Conservation (phyloP, 345 rosid species). For the Noccaea caerulescens region DNA sequence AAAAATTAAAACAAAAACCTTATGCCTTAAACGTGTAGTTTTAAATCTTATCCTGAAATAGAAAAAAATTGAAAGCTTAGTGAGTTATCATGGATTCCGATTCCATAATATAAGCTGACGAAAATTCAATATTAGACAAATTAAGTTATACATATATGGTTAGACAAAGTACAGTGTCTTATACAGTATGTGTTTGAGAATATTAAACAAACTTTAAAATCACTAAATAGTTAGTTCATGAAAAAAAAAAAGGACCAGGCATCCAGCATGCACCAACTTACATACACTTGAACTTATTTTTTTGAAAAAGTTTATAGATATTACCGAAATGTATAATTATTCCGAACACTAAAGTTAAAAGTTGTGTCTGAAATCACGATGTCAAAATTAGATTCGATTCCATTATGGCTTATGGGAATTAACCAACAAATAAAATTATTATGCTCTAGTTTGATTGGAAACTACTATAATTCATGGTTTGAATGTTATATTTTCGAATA, state of each 20-base stretch:
- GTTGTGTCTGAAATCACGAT: slow-evolving; percentile 38
- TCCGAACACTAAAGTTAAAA: slow-evolving; percentile 43
- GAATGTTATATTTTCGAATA: no score
- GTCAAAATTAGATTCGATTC: slow-evolving; percentile 38
- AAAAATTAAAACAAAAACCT: background rate
- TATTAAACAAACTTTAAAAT: slow-evolving; percentile 18
- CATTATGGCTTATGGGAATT: slow-evolving; percentile 12
- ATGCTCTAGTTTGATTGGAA: background rate
- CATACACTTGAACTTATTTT: slow-evolving; percentile 10
- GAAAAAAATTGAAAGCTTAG: background rate
- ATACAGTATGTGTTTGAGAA: slow-evolving; percentile 6
- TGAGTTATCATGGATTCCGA: slow-evolving; percentile 26
- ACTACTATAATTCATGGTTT: background rate
- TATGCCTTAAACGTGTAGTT: slow-evolving; percentile 38
- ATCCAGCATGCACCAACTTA: slow-evolving; percentile 38
- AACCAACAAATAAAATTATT: background rate
- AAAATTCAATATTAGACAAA: slow-evolving; percentile 33
- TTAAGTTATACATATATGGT: background rate
- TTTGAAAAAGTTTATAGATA: slow-evolving; percentile 12
- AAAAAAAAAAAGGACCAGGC: slow-evolving; percentile 15
- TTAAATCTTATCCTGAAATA: slow-evolving; percentile 24
- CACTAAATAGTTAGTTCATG: slow-evolving; percentile 25
- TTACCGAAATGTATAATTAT: slow-evolving; percentile 34
- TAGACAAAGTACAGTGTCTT: slow-evolving; percentile 23
- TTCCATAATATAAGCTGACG: slow-evolving; percentile 42